Conservation (phyloP, 495 filamentous ascomycete species). For the Aspergillus funiculosus region DNA sequence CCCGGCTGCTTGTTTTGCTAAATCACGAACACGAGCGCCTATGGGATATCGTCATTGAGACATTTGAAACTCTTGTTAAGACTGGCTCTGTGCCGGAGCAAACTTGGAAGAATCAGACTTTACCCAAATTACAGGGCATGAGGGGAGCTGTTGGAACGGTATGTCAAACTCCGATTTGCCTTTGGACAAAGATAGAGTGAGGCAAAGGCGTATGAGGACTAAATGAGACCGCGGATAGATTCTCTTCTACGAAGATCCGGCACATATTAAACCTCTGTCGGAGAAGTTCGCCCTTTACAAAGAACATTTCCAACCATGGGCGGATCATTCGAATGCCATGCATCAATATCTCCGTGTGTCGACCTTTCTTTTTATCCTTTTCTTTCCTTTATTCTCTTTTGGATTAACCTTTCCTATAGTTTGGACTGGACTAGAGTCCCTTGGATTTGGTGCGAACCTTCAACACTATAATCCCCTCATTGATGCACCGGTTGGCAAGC, state of each 20-base stretch:
- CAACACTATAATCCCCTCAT: slow-evolving; percentile 54
- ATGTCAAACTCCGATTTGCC: slow-evolving; percentile 1
- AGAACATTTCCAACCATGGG: slow-evolving; percentile 45
- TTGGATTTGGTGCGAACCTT: slow-evolving; percentile 50
- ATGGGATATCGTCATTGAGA: slow-evolving; percentile 44
- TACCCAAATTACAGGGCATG: slow-evolving; percentile 40
- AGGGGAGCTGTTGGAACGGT: slow-evolving; percentile 47
- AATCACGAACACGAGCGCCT: slow-evolving; percentile 45
- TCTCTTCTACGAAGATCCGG: slow-evolving; percentile 50
- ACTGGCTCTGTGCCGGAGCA: slow-evolving; percentile 34
- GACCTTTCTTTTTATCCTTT: not conserved
- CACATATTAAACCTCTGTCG: slow-evolving; percentile 35
- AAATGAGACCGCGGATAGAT: slow-evolving; percentile 26
- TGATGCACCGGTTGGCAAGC: slow-evolving; percentile 37
- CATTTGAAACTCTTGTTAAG: slow-evolving; percentile 34
- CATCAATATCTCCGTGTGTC: slow-evolving; percentile 47
- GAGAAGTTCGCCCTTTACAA: slow-evolving; percentile 42
- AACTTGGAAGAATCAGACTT: slow-evolving; percentile 41
- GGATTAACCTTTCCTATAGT: slow-evolving; percentile 24
- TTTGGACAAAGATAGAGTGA: not conserved
- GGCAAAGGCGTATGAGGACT: not conserved
- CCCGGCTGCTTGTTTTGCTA: slow-evolving; percentile 43
- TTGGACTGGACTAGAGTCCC: slow-evolving; percentile 47
- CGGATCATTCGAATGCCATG: slow-evolving; percentile 51
- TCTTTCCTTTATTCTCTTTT: not conserved